Base-by-base conservation (phyloP, 2,329 filamentous ascomycete species). In the Alternaria tenuissima region DNA sequence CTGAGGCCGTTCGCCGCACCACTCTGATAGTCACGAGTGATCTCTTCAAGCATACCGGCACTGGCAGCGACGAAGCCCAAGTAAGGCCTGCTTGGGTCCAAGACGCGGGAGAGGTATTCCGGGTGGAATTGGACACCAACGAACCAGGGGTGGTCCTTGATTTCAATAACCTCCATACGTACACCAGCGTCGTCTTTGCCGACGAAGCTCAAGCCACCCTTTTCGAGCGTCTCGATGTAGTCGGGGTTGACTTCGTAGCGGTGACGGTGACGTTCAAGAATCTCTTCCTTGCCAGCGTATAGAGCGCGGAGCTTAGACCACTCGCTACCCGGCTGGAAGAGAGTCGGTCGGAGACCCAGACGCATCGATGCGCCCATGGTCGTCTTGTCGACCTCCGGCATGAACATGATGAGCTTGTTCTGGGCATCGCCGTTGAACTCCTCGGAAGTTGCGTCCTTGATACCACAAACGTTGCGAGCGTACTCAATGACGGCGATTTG, bases 401-500 rank as follows among this genome's bases (percentile, higher is more conserved):
- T 99, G 81, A 91, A 94, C 68, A 98, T 87, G 67, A 99, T 88
- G 28, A 92, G 87, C 26, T 87, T 88, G 73, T 93, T 84, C 48
- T 88, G 81, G n/a, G 88, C 86, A 3, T 82, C 74, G 83, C 24
- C 84, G 76, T 86, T 78, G 65, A 89, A 84, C 67, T 89, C 87
- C 55, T 82, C 83, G 6, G 83, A 86, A 5, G 82, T 83, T 1
- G 87, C 87, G 43, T 82, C 79, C 4, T 80, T 78, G 63, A 93
- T 84, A 28, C 86, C 87, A 79, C 88, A 91, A 1, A 94, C 82
- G 66, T 92, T 89, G 42, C 93, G 88, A 2, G 93, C 93, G 69
- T 88, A 92, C 79, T 98, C 94, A 68, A 97, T 91, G 47, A 97
- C 93, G 20, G 94, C 93, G 47, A 97, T 86, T 78, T 98, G 95